These are phyloP conservation scores for Whalleya microplaca DNA, from an alignment of 2,329 filamentous ascomycete species.

Conservation along the genomic window DNA sequence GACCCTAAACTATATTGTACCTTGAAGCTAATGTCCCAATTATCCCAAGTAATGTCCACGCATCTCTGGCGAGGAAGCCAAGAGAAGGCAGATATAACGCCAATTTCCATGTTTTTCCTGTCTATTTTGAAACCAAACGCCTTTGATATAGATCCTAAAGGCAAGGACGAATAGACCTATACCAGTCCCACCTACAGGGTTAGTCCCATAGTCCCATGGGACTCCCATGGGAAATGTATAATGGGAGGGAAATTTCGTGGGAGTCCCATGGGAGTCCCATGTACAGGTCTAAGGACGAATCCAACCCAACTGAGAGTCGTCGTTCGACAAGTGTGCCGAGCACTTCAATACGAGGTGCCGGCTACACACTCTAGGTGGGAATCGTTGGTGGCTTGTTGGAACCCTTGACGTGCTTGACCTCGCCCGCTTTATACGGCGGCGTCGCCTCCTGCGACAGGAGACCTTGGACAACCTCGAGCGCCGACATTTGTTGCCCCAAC, in stretches of 20 bases:
- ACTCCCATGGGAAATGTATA: no score
- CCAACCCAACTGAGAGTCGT: constrained; percentile 1
- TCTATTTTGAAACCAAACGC: constrained; percentile 3
- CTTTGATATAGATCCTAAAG: constrained; percentile 6
- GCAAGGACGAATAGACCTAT: no score
- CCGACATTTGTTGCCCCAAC: constrained; percentile 67
- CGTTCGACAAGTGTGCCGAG: constrained; percentile 6
- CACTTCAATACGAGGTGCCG: constrained; percentile 2
- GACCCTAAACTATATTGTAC: no score
- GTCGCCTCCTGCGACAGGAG: constrained; percentile 50
- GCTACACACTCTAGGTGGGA: constrained; percentile 6
- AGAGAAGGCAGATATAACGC: constrained; percentile 10
- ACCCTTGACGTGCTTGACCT: constrained; percentile 49
- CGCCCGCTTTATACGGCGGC: constrained; percentile 50
- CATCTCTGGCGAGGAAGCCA: neutral
- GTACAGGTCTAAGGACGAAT: constrained; percentile 1
- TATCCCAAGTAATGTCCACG: neutral
- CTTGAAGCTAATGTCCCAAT: constrained; percentile 4
- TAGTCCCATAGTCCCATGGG: no score
- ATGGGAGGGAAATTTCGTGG: no score
- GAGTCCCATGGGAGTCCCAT: no score
- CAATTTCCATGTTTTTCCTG: constrained; percentile 13
- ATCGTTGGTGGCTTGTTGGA: constrained; percentile 1
- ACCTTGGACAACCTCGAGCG: constrained; percentile 65
- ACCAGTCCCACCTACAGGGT: no score